Percentiles rank a stretch among this genome's conserved stretches.
These are phyloP conservation scores for Trypanosoma melophagium DNA, from an alignment of 208 protist species.

Conservation along the genomic window DNA sequence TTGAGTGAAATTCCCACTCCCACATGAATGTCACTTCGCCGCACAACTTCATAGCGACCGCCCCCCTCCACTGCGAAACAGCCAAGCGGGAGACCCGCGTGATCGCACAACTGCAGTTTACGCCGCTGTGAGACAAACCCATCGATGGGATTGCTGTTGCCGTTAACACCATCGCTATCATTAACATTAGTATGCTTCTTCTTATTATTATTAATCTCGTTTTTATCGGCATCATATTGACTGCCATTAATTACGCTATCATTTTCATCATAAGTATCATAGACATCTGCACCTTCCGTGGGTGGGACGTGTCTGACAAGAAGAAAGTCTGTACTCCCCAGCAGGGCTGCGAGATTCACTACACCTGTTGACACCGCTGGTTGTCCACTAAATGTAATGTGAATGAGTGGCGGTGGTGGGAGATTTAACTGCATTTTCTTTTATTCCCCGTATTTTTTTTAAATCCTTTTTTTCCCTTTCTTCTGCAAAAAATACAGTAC, in stretches of 20 bases:
- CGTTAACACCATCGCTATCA: no score
- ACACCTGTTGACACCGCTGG: slow-evolving; percentile 59
- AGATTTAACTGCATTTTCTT: slow-evolving; percentile 13
- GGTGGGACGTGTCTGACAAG: slow-evolving; percentile 29
- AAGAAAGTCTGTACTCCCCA: slow-evolving; percentile 50
- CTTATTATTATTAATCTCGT: not conserved
- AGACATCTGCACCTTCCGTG: not conserved
- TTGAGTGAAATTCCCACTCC: no score
- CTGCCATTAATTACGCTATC: not conserved
- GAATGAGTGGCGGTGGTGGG: slow-evolving; percentile 16
- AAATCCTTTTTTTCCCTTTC: not conserved
- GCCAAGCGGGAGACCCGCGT: slow-evolving; percentile 17
- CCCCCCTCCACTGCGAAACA: slow-evolving; percentile 22
- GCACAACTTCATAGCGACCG: slow-evolving; percentile 22
- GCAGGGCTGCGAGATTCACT: slow-evolving; percentile 54
- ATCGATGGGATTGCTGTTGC: no score
- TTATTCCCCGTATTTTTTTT: not conserved
- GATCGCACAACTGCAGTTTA: slow-evolving; percentile 13
- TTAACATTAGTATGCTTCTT: not conserved
- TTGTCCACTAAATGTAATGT: slow-evolving; percentile 53
- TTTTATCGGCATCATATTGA: not conserved
- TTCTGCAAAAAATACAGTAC: not conserved
- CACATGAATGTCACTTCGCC: slow-evolving; percentile 9
- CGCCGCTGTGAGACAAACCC: not conserved
- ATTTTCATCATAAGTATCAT: not conserved